Conservation (phyloP, 2,329 filamentous ascomycete genomes). For the Tolypocladium ovalisporum region DNA sequence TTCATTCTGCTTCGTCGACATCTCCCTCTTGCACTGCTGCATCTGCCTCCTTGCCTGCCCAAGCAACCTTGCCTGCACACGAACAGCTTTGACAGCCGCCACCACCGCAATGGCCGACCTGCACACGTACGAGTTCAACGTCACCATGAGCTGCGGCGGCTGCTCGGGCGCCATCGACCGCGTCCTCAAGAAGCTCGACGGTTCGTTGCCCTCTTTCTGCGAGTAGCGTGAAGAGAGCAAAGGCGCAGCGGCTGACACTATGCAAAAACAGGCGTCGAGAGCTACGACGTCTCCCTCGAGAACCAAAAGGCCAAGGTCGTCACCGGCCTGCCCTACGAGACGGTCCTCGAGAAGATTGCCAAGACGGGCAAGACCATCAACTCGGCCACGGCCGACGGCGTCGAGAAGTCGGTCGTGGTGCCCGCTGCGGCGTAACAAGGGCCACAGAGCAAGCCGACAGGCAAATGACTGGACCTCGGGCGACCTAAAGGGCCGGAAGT, state of each 20-base stretch:
- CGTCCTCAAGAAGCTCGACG: conserved; percentile 84
- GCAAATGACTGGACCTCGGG: neutral
- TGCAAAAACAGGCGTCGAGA: conserved; percentile 67
- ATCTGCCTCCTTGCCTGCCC: neutral
- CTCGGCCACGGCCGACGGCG: conserved; percentile 60
- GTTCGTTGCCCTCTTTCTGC: conserved; percentile 36
- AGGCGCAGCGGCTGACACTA: neutral
- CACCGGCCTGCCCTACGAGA: conserved; percentile 64
- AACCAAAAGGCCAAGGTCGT: conserved; percentile 71
- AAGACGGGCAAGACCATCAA: conserved; percentile 94
- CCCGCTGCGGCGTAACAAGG: conserved; percentile 17
- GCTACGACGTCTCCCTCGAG: conserved; percentile 79
- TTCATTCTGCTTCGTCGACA: neutral
- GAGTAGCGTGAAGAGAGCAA: neutral
- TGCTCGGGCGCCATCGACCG: conserved; percentile 92
- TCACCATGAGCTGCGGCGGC: conserved; percentile 89
- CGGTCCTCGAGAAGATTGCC: conserved; percentile 76
- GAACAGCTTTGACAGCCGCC: neutral
- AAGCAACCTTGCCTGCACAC: neutral
- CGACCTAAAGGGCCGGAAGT: neutral
- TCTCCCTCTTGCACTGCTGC: neutral
- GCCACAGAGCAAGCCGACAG: neutral
- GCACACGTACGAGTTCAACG: conserved; percentile 91
- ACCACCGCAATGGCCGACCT: conserved; percentile 50
- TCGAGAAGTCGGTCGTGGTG: conserved; percentile 39